phyloP scores from a whole-genome alignment of 2,329 filamentous ascomycete genomes.

The Xylaria sp. region DNA sequence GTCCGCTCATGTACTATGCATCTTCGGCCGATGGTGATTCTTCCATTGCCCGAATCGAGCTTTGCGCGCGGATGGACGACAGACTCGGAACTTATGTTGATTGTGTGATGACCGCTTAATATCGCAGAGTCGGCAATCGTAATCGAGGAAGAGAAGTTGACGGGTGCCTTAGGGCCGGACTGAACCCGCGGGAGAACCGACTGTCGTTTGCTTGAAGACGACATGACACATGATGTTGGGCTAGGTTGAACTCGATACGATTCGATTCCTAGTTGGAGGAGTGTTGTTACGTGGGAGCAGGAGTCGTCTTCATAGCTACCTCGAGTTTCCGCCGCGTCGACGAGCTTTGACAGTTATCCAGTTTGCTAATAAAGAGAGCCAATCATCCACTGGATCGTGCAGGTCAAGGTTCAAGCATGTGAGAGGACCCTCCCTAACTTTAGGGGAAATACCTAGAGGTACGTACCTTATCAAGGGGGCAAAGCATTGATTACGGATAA shows the following conservation, averaged over 20 bases:
- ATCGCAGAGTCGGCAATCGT: conserved; percentile 72
- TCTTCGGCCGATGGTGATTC: conserved; percentile 82
- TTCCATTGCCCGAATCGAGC: conserved; percentile 80
- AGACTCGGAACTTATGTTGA: conserved; percentile 80
- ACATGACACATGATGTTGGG: conserved; percentile 54
- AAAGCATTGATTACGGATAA: conserved; percentile 11
- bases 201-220: conserved; percentile 63
- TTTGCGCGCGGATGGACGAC: conserved; percentile 88
- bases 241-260: background rate
- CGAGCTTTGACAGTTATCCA: background rate
- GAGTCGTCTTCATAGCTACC: conserved; percentile 34
- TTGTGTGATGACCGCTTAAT: conserved; percentile 77
- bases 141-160: conserved; percentile 69
- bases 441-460: background rate
- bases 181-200: conserved; percentile 67
- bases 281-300: conserved; percentile 4
- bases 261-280: background rate
- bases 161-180: conserved; percentile 68
- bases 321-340: conserved; percentile 3
- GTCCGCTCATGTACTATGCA: conserved; percentile 83
- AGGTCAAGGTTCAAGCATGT: background rate
- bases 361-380: background rate
- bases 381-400: background rate
- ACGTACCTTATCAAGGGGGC: background rate
- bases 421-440: too few species aligned